Conservation (phyloP, 1,284 basidiomycete species). For the Cutaneotrichosporon cavernicola region DNA sequence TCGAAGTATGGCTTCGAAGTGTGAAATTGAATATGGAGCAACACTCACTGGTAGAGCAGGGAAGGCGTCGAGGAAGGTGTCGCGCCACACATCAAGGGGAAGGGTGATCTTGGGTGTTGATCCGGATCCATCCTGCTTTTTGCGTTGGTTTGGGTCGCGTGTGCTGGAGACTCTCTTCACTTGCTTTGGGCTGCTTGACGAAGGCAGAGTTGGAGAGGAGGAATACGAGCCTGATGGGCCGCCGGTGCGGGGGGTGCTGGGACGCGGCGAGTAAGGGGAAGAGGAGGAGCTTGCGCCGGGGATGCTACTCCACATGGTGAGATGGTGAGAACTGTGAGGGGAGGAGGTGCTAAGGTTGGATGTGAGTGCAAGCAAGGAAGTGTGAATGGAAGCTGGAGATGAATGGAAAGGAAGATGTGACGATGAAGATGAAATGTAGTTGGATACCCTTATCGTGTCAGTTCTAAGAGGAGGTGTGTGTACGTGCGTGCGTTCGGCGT, state of each 20-base stretch:
- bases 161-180: too few relatives aligned
- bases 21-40: not conserved
- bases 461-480: too few relatives aligned
- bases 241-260: not conserved
- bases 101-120: not conserved
- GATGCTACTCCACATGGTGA: not conserved
- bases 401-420: not conserved
- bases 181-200: not conserved
- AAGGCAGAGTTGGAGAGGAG: not conserved
- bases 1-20: not conserved
- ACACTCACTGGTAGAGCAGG: not conserved
- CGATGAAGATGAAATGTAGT: not conserved
- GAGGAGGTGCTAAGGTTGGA: not conserved
- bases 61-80: not conserved
- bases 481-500: too few relatives aligned
- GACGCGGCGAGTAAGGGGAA: not conserved
- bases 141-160: not conserved
- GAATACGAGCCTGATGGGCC: not conserved
- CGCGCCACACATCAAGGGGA: not conserved
- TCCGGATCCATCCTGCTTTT: not conserved
- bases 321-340: not conserved
- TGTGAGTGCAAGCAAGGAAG: not conserved
- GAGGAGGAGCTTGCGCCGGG: not conserved
- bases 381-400: not conserved
- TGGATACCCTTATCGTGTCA: not conserved